Conservation (phyloP, 495 filamentous ascomycete species). For the Aspergillus homomorphus region DNA sequence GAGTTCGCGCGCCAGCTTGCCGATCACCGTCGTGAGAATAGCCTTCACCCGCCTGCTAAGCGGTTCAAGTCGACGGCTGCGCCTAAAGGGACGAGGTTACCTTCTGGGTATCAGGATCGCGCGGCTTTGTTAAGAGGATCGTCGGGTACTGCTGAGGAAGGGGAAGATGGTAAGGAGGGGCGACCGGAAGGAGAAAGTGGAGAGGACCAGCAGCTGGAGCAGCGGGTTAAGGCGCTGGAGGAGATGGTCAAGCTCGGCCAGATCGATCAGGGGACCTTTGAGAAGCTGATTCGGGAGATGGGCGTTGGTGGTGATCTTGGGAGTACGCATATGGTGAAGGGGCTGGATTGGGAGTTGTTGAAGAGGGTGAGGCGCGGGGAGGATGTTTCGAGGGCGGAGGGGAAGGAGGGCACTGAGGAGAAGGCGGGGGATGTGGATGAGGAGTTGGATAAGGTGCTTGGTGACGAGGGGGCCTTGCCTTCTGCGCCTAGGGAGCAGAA, state of each 20-base stretch:
- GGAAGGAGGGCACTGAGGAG: too few relatives aligned
- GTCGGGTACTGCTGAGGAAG: neutral
- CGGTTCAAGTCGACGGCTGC: conserved; percentile 75
- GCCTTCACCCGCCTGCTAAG: conserved; percentile 49
- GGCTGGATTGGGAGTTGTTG: conserved; percentile 80
- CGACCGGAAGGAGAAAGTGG: conserved; percentile 20
- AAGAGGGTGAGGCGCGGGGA: conserved; percentile 70
- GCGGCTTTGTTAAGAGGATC: conserved; percentile 52
- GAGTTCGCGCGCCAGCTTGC: conserved; percentile 86
- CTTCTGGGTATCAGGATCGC: conserved; percentile 83
- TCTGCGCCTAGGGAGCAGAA: conserved; percentile 46
- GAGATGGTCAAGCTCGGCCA: conserved; percentile 78
- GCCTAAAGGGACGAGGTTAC: conserved; percentile 80
- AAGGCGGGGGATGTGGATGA: conserved; percentile 74
- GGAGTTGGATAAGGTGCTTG: conserved; percentile 68
- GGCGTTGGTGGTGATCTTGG: conserved; percentile 72
- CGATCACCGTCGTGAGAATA: conserved; percentile 62
- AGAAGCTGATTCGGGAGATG: conserved; percentile 67
- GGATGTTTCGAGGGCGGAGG: conserved; percentile 51
- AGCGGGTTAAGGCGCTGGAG: conserved; percentile 73
- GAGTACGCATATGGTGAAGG: conserved; percentile 86
- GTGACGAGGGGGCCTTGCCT: conserved; percentile 54
- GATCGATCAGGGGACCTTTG: conserved; percentile 73
- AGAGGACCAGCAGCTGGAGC: conserved; percentile 48
- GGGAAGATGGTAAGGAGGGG: conserved; percentile 32